Conservation (phyloP, 176 grass and related monocot genomes). For the Eleusine coracana region DNA sequence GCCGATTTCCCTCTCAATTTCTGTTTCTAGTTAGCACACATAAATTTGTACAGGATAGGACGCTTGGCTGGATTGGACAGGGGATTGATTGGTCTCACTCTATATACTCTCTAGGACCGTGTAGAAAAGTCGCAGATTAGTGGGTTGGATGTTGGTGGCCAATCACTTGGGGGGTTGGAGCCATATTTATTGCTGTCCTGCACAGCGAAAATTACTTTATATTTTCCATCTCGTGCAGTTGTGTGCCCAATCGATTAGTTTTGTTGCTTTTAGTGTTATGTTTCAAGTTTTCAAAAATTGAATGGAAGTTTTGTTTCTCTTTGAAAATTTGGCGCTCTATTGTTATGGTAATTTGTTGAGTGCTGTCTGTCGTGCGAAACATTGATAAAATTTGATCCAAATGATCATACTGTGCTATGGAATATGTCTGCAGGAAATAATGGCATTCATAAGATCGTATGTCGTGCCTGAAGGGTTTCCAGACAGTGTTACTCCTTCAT, state of each 20-base stretch:
- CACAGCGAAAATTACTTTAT: background rate
- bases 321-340: background rate
- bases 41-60: background rate
- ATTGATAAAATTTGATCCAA: background rate
- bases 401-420: conserved; percentile 10
- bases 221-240: background rate
- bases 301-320: background rate
- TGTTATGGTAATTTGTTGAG: background rate
- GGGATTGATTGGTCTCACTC: background rate
- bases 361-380: conserved; percentile 6
- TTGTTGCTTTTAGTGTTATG: conserved; percentile 9
- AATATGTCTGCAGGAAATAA: conserved; percentile 75
- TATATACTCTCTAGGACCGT: background rate
- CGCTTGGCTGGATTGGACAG: background rate
- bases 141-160: conserved; percentile 9
- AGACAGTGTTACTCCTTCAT: conserved; percentile 93
- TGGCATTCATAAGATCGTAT: conserved; percentile 93
- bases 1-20: background rate
- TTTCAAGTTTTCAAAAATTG: background rate
- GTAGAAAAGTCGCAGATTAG: background rate
- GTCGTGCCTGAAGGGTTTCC: conserved; percentile 99
- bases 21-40: background rate
- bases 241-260: background rate
- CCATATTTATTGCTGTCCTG: conserved; percentile 6
- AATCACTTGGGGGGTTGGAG: background rate